Percentiles rank a stretch among this genome's conserved stretches.
Conservation (phyloP, 31 red algal genomes). For the Asparagopsis taxiformis region DNA sequence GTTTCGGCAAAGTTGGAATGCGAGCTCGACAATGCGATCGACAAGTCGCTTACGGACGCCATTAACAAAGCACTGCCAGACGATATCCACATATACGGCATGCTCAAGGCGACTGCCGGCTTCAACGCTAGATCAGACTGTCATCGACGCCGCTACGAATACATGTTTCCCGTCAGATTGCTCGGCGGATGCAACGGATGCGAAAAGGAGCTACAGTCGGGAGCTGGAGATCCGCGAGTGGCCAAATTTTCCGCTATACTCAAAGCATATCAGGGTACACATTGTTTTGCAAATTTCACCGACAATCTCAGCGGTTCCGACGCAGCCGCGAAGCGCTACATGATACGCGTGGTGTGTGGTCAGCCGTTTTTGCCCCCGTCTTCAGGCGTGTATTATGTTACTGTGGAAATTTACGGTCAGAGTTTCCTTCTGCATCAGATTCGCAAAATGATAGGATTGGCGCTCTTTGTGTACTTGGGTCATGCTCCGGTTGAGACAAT, state of each 20-base stretch:
- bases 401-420: conserved; percentile 81
- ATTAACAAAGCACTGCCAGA: conserved; percentile 82
- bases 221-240: conserved; percentile 26
- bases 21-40: conserved; percentile 15
- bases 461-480: conserved; percentile 67
- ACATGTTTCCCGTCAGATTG: conserved; percentile 86
- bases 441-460: conserved; percentile 90
- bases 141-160: conserved; percentile 84
- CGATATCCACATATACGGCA: conserved; percentile 76
- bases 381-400: conserved; percentile 47
- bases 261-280: conserved; percentile 79
- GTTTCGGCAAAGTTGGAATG: conserved; percentile 74
- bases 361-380: conserved; percentile 58
- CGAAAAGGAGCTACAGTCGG: conserved; percentile 9
- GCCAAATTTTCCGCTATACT: conserved; percentile 57
- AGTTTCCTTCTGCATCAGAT: conserved; percentile 97
- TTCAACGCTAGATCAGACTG: conserved; percentile 82
- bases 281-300: conserved; percentile 98
- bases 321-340: conserved; percentile 45
- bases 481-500: conserved; percentile 59
- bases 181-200: conserved; percentile 52
- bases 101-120: conserved; percentile 45
- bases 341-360: conserved; percentile 41
- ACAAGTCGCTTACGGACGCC: conserved; percentile 10
- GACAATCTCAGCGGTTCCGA: conserved; percentile 40